Base-by-base conservation (phyloP, 129 eudicot species). In the Pulicaria dysenterica region DNA sequence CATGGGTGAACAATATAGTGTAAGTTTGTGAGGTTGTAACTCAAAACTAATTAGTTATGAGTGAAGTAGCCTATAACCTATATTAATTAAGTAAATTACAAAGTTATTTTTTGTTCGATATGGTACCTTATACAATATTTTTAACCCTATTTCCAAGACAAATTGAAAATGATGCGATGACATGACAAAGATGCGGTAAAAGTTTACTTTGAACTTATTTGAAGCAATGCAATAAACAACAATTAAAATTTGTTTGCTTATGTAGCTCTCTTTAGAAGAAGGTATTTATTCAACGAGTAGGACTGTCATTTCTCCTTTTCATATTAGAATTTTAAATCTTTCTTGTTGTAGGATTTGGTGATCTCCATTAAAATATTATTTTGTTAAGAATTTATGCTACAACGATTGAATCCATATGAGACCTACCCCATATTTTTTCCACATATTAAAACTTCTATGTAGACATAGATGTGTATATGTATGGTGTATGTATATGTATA, bases 131-230 rank as follows among this genome's bases (percentile, higher is more conserved):
- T 24, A 0, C 31, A 24, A 24, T 2, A 24, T 24, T 24, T 24
- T 24, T 2, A 24, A 24, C 31, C 31, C 42, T 19, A 19, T 34
- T 64, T 69, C 50, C 77, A 75, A 56, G 70, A 81, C 44, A 77
- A 75, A 42, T 41, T 24, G 61, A 58, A 68, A 58, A 57, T 76
- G 70, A 24, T 77, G 81, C 76, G 31, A 69, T 49, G 51, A 39
- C 70, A 69, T 49, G 85, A 85, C 82, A 79, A 86, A 73, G 48
- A 69, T 69, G 19, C 59, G 49, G 43, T 71, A 85, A 88, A 82
- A 71, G 80, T 79, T 74, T 72, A 73, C 76, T 81, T 85, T 88
- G 88, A 78, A 83, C 85, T 82, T 73, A 70, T 77, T 73, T 81
- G 84, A 91, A 88, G 80, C 58, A 57, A 58, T 73, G 77, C 88